phyloP scores from a whole-genome alignment of 495 filamentous ascomycete species.

The Talaromyces trachyspermus region DNA sequence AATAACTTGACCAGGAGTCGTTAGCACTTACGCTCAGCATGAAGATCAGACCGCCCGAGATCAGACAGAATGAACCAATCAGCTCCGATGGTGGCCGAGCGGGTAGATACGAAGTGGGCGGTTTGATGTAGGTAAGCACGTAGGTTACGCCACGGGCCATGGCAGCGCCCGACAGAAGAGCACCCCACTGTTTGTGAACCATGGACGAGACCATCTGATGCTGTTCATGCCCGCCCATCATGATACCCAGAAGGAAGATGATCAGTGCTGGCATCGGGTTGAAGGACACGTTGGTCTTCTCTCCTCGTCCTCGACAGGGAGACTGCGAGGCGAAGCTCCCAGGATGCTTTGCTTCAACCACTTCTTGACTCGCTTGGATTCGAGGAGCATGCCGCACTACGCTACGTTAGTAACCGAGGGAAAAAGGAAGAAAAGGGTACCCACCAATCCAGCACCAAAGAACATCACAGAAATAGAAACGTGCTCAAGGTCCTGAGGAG shows the following conservation, averaged over 20 bases:
- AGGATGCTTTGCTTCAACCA: conserved; percentile 62
- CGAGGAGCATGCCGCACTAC: conserved; percentile 87
- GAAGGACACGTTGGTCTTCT: conserved; percentile 56
- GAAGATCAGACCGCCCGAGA: conserved; percentile 82
- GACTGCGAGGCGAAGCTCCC: conserved; percentile 18
- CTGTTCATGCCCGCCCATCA: conserved; percentile 95
- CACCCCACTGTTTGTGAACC: conserved; percentile 94
- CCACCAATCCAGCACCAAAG: conserved; percentile 85
- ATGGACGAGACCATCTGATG: conserved; percentile 75
- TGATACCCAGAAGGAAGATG: conserved; percentile 76
- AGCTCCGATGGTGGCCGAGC: conserved; percentile 88
- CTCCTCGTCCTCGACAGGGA: conserved; percentile 34
- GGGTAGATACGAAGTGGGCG: conserved; percentile 77
- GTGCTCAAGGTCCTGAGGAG: conserved; percentile 79
- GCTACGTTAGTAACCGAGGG: background rate
- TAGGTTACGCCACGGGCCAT: conserved; percentile 76
- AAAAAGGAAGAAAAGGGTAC: conserved; percentile 19
- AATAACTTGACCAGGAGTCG: background rate
- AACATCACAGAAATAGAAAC: conserved; percentile 90
- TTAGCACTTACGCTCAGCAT: conserved; percentile 77
- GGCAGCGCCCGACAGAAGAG: conserved; percentile 73
- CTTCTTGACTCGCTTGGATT: conserved; percentile 62
- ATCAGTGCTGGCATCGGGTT: conserved; percentile 88
- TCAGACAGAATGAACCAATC: conserved; percentile 76
- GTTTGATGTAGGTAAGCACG: conserved; percentile 67